Conservation (phyloP, 1,284 basidiomycete species). For the Sutorius eximius region DNA sequence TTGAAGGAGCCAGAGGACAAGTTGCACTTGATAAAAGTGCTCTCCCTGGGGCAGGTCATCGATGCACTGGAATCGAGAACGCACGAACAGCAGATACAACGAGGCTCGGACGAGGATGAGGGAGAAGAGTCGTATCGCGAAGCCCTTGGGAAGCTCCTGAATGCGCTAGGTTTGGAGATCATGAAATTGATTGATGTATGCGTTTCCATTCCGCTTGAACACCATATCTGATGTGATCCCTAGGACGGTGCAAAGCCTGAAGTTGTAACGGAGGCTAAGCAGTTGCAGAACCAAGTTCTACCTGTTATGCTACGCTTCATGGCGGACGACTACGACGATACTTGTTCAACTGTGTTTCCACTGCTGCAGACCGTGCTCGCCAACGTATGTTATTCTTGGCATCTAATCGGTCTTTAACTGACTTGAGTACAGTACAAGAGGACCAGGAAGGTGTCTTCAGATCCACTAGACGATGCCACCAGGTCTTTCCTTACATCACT, state of each 20-base stretch:
- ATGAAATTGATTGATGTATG: conserved; percentile 79
- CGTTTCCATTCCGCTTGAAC: conserved; percentile 5
- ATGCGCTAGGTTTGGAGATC: conserved; percentile 82
- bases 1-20: conserved; percentile 92
- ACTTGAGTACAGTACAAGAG: conserved; percentile 68
- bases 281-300: conserved; percentile 68
- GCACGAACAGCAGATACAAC: conserved; percentile 62
- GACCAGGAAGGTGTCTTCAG: conserved; percentile 63
- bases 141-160: conserved; percentile 83
- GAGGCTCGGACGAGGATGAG: conserved; percentile 69
- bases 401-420: not conserved
- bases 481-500: conserved; percentile 80
- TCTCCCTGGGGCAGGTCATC: conserved; percentile 81
- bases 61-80: conserved; percentile 80
- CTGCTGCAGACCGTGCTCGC: conserved; percentile 75
- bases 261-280: conserved; percentile 68
- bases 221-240: conserved; percentile 6
- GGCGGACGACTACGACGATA: conserved; percentile 86
- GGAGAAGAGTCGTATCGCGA: conserved; percentile 87
- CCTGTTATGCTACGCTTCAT: conserved; percentile 88
- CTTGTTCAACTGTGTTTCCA: conserved; percentile 81
- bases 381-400: conserved; percentile 53
- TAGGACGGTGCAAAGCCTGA: conserved; percentile 66
- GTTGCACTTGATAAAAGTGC: conserved; percentile 85
- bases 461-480: conserved; percentile 71